Conservation (phyloP, 176 grass and related monocot species). For the Lolium perenne region DNA sequence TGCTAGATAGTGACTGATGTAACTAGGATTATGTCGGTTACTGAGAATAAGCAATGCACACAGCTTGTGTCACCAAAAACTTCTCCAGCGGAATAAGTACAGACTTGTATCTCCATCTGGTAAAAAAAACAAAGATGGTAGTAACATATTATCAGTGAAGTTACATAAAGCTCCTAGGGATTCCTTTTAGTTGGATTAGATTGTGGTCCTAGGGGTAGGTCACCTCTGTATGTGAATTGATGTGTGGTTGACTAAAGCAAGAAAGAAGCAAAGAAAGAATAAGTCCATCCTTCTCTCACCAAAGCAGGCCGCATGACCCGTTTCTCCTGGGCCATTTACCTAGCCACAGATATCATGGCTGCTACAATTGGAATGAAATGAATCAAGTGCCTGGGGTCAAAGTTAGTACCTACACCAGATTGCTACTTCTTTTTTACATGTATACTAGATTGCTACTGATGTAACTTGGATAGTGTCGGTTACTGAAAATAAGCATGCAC, state of each 20-base stretch:
- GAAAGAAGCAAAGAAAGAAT: neutral
- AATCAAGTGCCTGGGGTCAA: neutral
- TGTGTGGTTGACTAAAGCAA: neutral
- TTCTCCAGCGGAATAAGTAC: neutral
- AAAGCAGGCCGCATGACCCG: neutral
- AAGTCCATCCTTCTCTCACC: neutral
- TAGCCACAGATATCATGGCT: neutral
- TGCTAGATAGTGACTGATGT: neutral
- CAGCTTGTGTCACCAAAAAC: neutral
- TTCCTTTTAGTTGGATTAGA: neutral
- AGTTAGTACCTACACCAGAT: neutral
- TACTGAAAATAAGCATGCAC: conserved; percentile 5
- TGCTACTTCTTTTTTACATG: neutral
- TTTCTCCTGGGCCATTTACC: neutral
- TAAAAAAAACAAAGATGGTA: neutral
- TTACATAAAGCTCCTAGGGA: neutral
- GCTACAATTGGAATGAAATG: conserved; percentile 5
- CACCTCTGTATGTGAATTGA: neutral
- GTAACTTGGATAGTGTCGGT: neutral
- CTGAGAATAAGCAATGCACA: neutral
- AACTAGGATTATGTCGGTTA: neutral
- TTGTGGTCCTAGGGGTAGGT: neutral
- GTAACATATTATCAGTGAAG: neutral
- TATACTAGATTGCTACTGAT: neutral
- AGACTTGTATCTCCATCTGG: neutral